These are phyloP conservation scores for Coniella lustricola DNA, from an alignment of 2,329 filamentous ascomycete genomes.

Conservation along the genomic window DNA sequence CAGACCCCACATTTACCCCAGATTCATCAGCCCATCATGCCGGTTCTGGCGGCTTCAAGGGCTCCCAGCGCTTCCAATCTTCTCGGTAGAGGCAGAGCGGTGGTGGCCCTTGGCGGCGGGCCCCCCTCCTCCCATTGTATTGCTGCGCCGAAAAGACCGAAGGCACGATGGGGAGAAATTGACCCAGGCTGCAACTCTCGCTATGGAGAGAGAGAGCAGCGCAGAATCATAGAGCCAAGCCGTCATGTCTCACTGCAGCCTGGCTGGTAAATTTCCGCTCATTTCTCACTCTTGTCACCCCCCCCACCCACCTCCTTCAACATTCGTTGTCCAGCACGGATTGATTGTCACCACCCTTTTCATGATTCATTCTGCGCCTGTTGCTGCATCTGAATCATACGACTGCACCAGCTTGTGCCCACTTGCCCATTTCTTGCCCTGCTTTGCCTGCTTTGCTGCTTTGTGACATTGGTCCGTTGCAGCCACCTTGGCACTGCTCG, in stretches of 20 bases:
- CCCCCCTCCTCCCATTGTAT: neutral
- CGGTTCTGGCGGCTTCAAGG: too few species aligned
- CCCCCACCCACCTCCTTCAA: neutral
- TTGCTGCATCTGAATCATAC: slow-evolving; percentile 1
- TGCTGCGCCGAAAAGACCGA: neutral
- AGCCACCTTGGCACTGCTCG: neutral
- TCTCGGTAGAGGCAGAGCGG: neutral
- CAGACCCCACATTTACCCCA: slow-evolving; percentile 16
- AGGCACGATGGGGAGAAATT: neutral
- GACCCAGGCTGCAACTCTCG: too few species aligned
- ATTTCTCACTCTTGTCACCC: neutral
- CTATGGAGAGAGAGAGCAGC: too few species aligned
- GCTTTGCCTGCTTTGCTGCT: slow-evolving; percentile 1
- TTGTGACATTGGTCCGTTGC: neutral
- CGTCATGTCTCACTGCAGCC: neutral
- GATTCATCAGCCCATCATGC: slow-evolving; percentile 17
- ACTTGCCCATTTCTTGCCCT: neutral
- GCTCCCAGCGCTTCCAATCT: too few species aligned
- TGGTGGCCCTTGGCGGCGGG: neutral
- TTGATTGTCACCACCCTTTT: neutral
- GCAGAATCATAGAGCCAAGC: too few species aligned
- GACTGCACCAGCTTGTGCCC: neutral
- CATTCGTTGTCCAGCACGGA: neutral
- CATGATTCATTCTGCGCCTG: neutral
- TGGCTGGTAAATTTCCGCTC: neutral